Evolutionary conservation across 1,284 basidiomycete species (phyloP), one percentile per base, ranked within the genome.

Genomic region (Marasmius tenuissimus): DNA sequence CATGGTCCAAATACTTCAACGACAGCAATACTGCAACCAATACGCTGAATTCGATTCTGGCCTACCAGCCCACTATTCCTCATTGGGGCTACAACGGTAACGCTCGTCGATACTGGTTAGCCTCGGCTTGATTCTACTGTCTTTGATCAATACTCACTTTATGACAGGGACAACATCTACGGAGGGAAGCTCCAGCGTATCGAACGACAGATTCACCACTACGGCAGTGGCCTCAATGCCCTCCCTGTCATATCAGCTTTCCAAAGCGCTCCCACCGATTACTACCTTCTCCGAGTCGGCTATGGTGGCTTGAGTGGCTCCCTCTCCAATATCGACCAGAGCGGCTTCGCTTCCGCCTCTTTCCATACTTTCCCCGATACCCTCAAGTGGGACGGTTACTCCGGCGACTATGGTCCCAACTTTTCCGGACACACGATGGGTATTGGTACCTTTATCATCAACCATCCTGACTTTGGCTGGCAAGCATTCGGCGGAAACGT

Each of bases 61-160:
- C 83, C 2, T 86, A 85, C 64, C 82, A 85, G 67, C 84, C 84
- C 4, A 76, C 81, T 1, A 76, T 86, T 42, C 78, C 84, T 27
- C 84, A 85, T 69, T 86, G 84, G 85, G 84, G 84, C 18, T 85
- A 85, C 70, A 85, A 85, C 63, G 84, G 84, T 14, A 85, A 86
- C 68, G 85, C 85, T 0, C 74, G 84, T 55, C 78, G 84, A 47
- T 85, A 84, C 71, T 85, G 82, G 82, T 83, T 59, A 61, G 76
- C 65, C 7, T 40, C 33, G 49, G 9, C 10, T 11, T 37, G 14
- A 33, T 22, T 42, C 34, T 42, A 10, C 48, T 6, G 12, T 33
- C 11, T 22, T 57, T 35, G 51, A 33, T 54, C 56, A 8, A 58
- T 49, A 0, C 16, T 58, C 40, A 33, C 27, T 45, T 35, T 58